Conservation (phyloP, 176 grass and related monocot species). For the Juncus inflexus region DNA sequence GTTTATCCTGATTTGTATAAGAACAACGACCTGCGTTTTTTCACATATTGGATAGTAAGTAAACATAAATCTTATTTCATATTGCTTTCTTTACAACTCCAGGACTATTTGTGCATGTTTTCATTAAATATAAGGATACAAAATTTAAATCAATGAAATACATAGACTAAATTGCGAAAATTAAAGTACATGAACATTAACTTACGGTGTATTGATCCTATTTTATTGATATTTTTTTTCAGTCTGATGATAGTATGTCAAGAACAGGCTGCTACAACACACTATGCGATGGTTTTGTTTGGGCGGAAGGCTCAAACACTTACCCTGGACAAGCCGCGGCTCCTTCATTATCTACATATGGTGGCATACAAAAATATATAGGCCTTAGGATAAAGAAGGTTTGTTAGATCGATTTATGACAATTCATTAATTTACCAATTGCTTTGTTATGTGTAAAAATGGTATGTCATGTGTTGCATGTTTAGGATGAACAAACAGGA, state of each 20-base stretch:
- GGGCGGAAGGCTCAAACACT: constrained; percentile 14
- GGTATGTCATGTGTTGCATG: background rate
- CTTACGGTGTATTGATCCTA: too few relatives aligned
- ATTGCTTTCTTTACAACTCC: too few relatives aligned
- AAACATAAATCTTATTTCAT: background rate
- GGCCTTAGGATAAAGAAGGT: constrained; percentile 30
- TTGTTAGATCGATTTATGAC: background rate
- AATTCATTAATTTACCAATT: too few relatives aligned
- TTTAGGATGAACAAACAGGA: constrained; percentile 6
- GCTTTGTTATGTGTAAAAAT: too few relatives aligned
- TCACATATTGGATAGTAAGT: constrained; percentile 29
- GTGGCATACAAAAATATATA: background rate
- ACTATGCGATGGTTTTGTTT: constrained; percentile 25
- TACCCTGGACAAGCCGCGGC: constrained; percentile 19
- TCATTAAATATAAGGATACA: background rate
- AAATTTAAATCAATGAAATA: background rate
- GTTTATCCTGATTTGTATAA: constrained; percentile 3
- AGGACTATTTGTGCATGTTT: background rate
- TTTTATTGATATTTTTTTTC: background rate
- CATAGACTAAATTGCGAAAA: background rate
- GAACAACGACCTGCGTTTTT: constrained; percentile 29
- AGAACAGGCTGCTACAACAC: constrained; percentile 33
- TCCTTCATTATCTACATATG: constrained; percentile 20
- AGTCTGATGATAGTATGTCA: background rate
- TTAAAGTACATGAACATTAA: background rate